phyloP scores from a whole-genome alignment of 176 grass and related monocot species.

The Metroxylon sagu region DNA sequence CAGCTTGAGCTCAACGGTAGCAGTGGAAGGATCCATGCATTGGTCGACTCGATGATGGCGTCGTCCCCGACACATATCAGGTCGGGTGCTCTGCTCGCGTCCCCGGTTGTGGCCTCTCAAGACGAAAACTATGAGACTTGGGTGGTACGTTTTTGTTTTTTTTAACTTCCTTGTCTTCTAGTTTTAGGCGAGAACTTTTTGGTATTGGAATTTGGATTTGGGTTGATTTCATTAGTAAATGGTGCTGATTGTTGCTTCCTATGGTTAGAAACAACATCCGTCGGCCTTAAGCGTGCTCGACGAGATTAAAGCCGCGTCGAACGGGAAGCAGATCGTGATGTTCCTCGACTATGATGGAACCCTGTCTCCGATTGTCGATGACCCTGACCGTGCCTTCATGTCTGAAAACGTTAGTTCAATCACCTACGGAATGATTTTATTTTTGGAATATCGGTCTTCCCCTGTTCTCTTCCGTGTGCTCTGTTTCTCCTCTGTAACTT shows the following conservation, averaged over 20 bases:
- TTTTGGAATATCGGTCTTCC: neutral
- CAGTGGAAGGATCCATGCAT: conserved; percentile 7
- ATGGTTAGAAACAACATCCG: conserved; percentile 49
- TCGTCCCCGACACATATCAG: conserved; percentile 50
- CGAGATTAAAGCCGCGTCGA: conserved; percentile 28
- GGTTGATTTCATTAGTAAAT: too few species aligned
- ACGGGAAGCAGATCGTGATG: conserved; percentile 69
- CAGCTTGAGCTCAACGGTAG: conserved; percentile 26
- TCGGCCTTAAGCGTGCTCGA: conserved; percentile 64
- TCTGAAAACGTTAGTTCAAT: conserved; percentile 31
- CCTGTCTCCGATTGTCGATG: conserved; percentile 75
- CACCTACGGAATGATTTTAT: too few species aligned
- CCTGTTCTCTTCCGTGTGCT: neutral
- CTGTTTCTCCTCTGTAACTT: neutral
- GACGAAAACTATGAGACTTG: conserved; percentile 31
- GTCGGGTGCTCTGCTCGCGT: neutral
- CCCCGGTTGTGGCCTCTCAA: conserved; percentile 1
- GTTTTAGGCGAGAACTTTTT: too few species aligned
- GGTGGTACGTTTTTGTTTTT: conserved; percentile 43
- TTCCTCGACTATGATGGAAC: conserved; percentile 97
- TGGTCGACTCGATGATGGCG: conserved; percentile 49
- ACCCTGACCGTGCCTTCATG: conserved; percentile 78
- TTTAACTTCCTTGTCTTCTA: too few species aligned
- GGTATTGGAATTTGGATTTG: too few species aligned
- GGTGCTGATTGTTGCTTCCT: too few species aligned